phyloP scores from a whole-genome alignment of 768 basidiomycete genomes.

The Naganishia vaughanmartiniae region DNA sequence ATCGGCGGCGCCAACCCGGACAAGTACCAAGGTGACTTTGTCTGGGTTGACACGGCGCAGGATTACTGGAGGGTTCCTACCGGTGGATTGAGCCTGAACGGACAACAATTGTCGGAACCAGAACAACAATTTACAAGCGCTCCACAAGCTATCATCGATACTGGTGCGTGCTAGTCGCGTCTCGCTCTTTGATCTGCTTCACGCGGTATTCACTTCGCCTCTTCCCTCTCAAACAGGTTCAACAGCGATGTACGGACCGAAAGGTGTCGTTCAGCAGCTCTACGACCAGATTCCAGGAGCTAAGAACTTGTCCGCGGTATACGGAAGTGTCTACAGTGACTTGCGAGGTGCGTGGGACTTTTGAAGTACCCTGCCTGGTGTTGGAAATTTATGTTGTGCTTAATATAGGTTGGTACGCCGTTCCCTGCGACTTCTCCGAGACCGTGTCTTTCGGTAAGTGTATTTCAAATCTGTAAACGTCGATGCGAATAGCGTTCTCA shows the following conservation, averaged over 20 bases:
- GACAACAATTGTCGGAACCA: background rate
- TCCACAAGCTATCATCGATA: constrained; percentile 9
- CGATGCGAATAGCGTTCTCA: background rate
- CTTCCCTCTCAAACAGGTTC: background rate
- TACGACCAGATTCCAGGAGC: constrained; percentile 21
- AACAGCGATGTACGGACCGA: constrained; percentile 14
- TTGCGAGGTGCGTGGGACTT: background rate
- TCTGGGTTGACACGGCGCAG: constrained; percentile 11
- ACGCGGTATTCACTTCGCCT: background rate
- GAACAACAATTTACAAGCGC: background rate
- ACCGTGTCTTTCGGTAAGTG: constrained; percentile 16
- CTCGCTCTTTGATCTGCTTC: background rate
- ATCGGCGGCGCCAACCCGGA: constrained; percentile 15
- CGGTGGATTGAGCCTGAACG: constrained; percentile 11
- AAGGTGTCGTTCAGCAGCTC: background rate
- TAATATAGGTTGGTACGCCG: constrained; percentile 13
- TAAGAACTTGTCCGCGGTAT: constrained; percentile 13
- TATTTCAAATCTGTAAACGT: background rate
- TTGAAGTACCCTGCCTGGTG: background rate
- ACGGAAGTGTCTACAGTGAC: background rate
- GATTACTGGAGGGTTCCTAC: constrained; percentile 19
- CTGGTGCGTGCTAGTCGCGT: background rate
- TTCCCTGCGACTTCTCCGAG: constrained; percentile 23
- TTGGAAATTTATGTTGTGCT: background rate
- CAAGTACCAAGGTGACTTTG: constrained; percentile 9